Base-by-base conservation (phyloP, 208 protist genomes). In the Vickermania spadyakhi region DNA sequence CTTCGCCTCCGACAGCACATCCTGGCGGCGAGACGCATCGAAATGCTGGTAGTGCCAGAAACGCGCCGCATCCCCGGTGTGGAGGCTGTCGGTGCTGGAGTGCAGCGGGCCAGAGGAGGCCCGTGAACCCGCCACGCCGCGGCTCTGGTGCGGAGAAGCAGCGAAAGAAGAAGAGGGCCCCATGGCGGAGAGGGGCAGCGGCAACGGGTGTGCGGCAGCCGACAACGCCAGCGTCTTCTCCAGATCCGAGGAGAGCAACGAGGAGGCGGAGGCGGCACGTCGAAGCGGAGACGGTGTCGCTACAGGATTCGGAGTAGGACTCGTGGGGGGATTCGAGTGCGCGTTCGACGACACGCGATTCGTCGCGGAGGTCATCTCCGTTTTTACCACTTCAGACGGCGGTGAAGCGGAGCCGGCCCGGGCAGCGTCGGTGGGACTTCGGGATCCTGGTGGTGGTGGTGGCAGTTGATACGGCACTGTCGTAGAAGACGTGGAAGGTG, bases 31-130 rank as follows among this genome's bases (percentile, higher is more conserved):
- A 28, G 28, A 25, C 7, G 63, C 28, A 36, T 63, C 61, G 27
- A 26, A 22, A n/a, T 69, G 60, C 30, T 68, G 60, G 28, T 69
- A 59, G 25, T n/a, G 50, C 14, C 66, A 65, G 56, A 75, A 82
- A 1, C 53, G 62, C 5, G 74, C n/a, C 0, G 73, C 73, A 27
- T 83, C 80, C 1, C n/a, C 53, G 2, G 68, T 28, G 60, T 45
- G 36, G 18, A 45, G 36, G 36, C 36, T 45, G 63, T 62, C 0
- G 55, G 23, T 11, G 55, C 42, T 26, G 59, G 28, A 29, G 26
- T 59, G n/a, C 3, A 14, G 21, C 29, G 36, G 36, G 11, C 36
- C 36, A 18, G 36, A 7, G 36, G 36, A 45, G 36, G n/a, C n/a
- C n/a, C n/a, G n/a, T n/a, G n/a, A n/a, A n/a, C n/a, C n/a, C n/a